Conservation (phyloP, 345 rosid genomes). For the Hypericum androsaemum region DNA sequence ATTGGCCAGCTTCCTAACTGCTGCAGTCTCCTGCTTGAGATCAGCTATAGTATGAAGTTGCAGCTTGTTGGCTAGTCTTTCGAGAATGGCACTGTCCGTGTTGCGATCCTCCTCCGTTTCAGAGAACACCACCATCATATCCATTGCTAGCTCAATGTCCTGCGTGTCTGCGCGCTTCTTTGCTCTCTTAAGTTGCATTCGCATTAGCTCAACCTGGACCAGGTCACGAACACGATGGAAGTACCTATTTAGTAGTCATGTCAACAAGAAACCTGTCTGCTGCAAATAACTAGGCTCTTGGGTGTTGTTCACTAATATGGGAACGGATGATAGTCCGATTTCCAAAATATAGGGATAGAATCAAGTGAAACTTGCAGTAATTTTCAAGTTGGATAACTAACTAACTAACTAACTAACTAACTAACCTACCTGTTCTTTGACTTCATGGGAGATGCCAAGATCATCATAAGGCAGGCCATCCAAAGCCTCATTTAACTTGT, state of each 20-base stretch:
- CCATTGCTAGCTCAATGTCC: constrained; percentile 61
- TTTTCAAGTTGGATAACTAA: background rate
- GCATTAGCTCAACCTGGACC: constrained; percentile 46
- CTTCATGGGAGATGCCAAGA: constrained; percentile 48
- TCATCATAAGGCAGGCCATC: constrained; percentile 35
- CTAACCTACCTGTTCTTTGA: constrained; percentile 42
- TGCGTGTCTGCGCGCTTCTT: constrained; percentile 45
- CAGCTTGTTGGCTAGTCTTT: constrained; percentile 47
- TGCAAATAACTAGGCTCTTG: background rate
- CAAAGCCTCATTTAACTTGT: constrained; percentile 36
- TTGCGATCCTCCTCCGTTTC: constrained; percentile 32
- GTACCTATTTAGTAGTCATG: constrained; percentile 2
- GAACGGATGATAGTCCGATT: too few relatives aligned
- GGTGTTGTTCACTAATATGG: too few relatives aligned
- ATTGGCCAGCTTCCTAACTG: constrained; percentile 31
- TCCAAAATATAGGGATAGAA: background rate
- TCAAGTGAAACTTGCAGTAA: background rate
- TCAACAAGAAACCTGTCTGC: background rate
- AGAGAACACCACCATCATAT: constrained; percentile 48
- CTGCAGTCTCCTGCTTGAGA: constrained; percentile 35
- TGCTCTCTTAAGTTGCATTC: constrained; percentile 45
- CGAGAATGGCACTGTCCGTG: constrained; percentile 42
- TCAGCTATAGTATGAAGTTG: constrained; percentile 42
- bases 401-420: background rate
- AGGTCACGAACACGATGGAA: constrained; percentile 3